Evolutionary conservation across 2,329 filamentous ascomycete species (phyloP), one percentile per base, ranked within the genome.

Genomic region (Fusarium chaquense): DNA sequence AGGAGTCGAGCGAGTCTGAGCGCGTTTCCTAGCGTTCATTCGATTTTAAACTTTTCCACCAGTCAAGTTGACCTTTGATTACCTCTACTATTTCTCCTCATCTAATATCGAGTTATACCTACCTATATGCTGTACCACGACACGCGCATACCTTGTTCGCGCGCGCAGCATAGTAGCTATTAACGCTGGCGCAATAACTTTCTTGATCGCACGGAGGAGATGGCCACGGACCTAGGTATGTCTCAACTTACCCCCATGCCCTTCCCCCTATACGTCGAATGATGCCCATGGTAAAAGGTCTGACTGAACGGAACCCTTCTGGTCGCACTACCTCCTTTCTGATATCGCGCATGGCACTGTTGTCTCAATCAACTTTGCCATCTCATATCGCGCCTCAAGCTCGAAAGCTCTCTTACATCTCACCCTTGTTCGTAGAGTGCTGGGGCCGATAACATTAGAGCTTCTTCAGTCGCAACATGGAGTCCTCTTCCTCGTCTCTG

Each of bases 261-360:
- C 30, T 43, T 7, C 20, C 40, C 18, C 46, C 13, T 16, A 22
- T 26, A 24, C 56, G 67, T 78, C 76, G 72, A 75, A 83, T 86
- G 87, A 89, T 89, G 86, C 84, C 76, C 66, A 79, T 87, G 87
- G 87, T 89, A 89, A 89, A 89, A 89, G 87, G 87, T 87, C 87
- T 81, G 86, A 89, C 83, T 79, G 79, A 81, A 78, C 75, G 76
- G 78, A 78, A 76, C 78, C 78, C 77, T 77, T 77, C 83, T 82
- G 86, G 84, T 86, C 81, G 77, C 78, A 76, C 75, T 75, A 74
- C 72, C 71, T 70, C 60, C 61, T 53, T 46, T 59, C 65, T 65
- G 45, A 58, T 58, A 59, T 51, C 56, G 58, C 55, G 40, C 45
- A 69, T 56, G 57, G 30, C 58, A 47, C 50, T 62, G 58, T 65